Percentiles rank a stretch among this genome's conserved stretches.
phyloP scores from a whole-genome alignment of 1,139 yeast species.

The Kodamaea arcana region DNA sequence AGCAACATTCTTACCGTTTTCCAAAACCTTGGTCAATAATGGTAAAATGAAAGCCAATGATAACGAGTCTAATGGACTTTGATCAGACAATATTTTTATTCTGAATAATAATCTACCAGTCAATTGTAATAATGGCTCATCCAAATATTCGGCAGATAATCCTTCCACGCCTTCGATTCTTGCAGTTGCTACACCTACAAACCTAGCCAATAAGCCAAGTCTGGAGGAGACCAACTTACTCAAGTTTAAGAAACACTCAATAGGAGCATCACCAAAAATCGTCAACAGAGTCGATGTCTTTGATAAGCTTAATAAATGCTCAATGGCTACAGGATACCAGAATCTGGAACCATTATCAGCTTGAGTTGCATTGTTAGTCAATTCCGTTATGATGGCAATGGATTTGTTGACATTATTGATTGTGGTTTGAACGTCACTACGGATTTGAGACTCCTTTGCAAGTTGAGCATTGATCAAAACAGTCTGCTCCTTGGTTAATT shows the following conservation, averaged over 20 bases:
- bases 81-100: slow-evolving; percentile 71
- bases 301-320: slow-evolving; percentile 39
- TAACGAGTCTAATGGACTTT: slow-evolving; percentile 62
- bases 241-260: slow-evolving; percentile 39
- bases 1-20: slow-evolving; percentile 55
- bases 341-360: slow-evolving; percentile 64
- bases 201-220: slow-evolving; percentile 46
- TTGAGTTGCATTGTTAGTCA: slow-evolving; percentile 45
- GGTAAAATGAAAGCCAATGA: slow-evolving; percentile 76
- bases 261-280: slow-evolving; percentile 37
- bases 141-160: slow-evolving; percentile 39
- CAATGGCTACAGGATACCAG: slow-evolving; percentile 72
- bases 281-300: slow-evolving; percentile 29
- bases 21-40: slow-evolving; percentile 57
- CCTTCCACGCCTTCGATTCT: slow-evolving; percentile 44
- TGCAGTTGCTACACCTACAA: slow-evolving; percentile 66
- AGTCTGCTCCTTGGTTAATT: slow-evolving; percentile 76
- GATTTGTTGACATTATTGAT: slow-evolving; percentile 45
- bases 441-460: slow-evolving; percentile 52
- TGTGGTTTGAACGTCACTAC: slow-evolving; percentile 40
- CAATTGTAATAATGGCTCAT: slow-evolving; percentile 52
- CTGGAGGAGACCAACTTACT: slow-evolving; percentile 43
- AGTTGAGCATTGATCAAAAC: slow-evolving; percentile 56
- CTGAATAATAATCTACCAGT: slow-evolving; percentile 69
- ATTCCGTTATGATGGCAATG: slow-evolving; percentile 48